phyloP scores from a whole-genome alignment of 2,329 filamentous ascomycete genomes.

The Albifimbria verrucaria region DNA sequence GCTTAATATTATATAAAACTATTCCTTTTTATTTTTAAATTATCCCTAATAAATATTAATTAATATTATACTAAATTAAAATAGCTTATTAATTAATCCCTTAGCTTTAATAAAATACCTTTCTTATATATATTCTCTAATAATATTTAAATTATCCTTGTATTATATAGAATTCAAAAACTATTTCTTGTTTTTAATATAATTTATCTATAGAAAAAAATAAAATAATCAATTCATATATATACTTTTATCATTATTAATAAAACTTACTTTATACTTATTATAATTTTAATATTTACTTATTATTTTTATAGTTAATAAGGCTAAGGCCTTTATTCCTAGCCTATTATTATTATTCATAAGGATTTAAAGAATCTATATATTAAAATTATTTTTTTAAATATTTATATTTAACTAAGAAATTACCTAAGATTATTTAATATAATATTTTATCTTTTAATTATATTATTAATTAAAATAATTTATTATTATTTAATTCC shows the following conservation, averaged over 20 bases:
- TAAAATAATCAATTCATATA: background rate
- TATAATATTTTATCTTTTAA: slow-evolving; percentile 1
- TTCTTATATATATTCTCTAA: slow-evolving; percentile 5
- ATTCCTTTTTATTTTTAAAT: slow-evolving; percentile 3
- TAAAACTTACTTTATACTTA: background rate
- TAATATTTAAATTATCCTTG: background rate
- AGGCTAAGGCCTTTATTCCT: slow-evolving; percentile 1
- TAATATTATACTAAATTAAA: background rate
- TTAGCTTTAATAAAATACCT: background rate
- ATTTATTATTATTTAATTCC: background rate
- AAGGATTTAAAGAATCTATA: background rate
- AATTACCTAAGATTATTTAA: slow-evolving; percentile 4
- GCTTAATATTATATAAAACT: slow-evolving; percentile 2
- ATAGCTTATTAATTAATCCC: too few species aligned
- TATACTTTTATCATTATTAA: slow-evolving; percentile 1
- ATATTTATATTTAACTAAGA: background rate
- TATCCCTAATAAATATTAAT: background rate
- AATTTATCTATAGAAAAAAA: slow-evolving; percentile 1
- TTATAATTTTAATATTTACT: slow-evolving; percentile 1
- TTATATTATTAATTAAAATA: slow-evolving; percentile 1
- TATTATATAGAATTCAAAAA: slow-evolving; percentile 1
- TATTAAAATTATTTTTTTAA: background rate
- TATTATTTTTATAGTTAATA: background rate
- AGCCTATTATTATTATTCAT: slow-evolving; percentile 1
- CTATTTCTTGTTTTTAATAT: slow-evolving; percentile 5